Conservation (phyloP, 768 basidiomycete species). For the Daedaleopsis sinensis region DNA sequence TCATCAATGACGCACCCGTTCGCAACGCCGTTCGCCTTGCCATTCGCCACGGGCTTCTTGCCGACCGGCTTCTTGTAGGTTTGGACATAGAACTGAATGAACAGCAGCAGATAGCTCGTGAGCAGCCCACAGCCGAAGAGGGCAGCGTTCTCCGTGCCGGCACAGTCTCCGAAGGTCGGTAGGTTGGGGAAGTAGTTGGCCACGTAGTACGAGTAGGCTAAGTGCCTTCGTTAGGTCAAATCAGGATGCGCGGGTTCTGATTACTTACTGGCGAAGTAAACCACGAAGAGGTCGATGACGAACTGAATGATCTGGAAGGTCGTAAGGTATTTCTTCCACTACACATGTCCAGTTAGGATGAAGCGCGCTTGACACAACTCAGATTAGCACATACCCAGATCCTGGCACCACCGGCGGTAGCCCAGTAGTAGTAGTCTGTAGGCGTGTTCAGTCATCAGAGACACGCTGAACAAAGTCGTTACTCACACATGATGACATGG, state of each 20-base stretch:
- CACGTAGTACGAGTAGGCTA: conserved; percentile 82
- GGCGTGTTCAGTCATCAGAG: neutral
- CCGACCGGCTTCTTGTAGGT: conserved; percentile 71
- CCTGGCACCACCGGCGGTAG: conserved; percentile 93
- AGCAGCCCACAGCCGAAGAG: conserved; percentile 87
- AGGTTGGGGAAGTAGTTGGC: conserved; percentile 58
- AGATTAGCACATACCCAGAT: conserved; percentile 77
- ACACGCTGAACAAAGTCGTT: neutral
- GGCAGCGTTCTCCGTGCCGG: conserved; percentile 88
- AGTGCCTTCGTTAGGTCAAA: neutral
- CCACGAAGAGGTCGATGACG: conserved; percentile 84
- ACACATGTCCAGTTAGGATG: conserved; percentile 6
- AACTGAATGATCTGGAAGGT: conserved; percentile 97
- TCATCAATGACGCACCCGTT: conserved; percentile 32
- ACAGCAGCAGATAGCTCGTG: conserved; percentile 89
- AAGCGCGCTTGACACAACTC: neutral
- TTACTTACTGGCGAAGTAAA: conserved; percentile 93
- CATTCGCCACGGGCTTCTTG: conserved; percentile 41
- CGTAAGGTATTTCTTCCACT: conserved; percentile 99
- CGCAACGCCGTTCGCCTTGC: conserved; percentile 54
- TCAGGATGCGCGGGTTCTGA: neutral
- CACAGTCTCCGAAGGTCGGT: conserved; percentile 82
- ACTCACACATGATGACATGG: conserved; percentile 97
- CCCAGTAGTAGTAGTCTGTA: conserved; percentile 98
- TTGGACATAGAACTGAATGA: conserved; percentile 93